Evolutionary conservation across 305 asterid species (phyloP), one percentile per base, ranked within the genome.

Genomic region (Fraxinus baroniana): DNA sequence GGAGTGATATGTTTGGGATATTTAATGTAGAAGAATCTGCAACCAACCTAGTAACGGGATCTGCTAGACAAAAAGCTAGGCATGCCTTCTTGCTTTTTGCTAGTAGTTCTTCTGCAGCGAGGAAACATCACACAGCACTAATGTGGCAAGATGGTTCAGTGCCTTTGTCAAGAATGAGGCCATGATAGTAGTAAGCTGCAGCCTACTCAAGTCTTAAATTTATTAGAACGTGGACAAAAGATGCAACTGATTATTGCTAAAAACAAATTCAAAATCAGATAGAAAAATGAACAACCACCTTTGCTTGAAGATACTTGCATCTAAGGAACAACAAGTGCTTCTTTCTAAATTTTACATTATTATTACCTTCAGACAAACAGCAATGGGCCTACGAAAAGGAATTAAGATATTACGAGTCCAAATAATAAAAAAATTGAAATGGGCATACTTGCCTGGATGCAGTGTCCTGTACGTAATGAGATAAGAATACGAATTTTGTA

Each of bases 101-200:
- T n/a, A 93, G 74, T 71, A 94, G 35, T 22, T 94, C 92, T 80
- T 94, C 92, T 1, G 98, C 95, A 60, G 94, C 95, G 0, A 94
- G 90, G 83, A 86, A 91, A 86, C 98, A 93, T 78, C 94, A 90
- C 73, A 93, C 72, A 0, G 94, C 95, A 12, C 85, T 87, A 13
- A 89, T 80, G 4, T 91, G 97, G 87, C 90, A 83, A 9, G 97
- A 87, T 55, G 95, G 91, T 78, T 92, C 95, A 0, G 86, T 85
- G 49, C 94, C 91, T 85, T 93, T 94, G 76, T 94, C 98, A 1
- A 89, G 77, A 49, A 94, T 90, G 17, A 92, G 86, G 22, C 94
- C 97, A 7, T 94, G 97, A 84, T 91, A 94, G 91, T 94, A 93
- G 84, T 92, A 94, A 52, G 98, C 96, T 68, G 93, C 96, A 71